Evolutionary conservation across 768 basidiomycete genomes (phyloP).

Genomic region (Tephrocybe sp.): DNA sequence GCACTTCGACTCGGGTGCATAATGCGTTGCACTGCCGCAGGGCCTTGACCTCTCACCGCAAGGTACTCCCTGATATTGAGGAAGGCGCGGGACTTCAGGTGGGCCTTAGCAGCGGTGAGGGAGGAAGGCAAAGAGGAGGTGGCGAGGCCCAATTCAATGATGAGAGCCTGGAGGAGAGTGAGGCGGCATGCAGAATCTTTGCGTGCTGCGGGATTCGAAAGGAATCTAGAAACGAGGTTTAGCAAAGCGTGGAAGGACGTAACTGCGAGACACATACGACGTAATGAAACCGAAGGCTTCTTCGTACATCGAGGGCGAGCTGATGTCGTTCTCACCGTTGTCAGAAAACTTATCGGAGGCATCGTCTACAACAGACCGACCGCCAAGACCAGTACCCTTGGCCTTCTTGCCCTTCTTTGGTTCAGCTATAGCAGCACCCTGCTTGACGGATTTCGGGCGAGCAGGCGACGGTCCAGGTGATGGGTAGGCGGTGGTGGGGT

Average conservation of each 20-base stretch:
- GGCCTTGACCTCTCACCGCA: slow-evolving; percentile 61
- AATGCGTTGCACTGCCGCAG: slow-evolving; percentile 55
- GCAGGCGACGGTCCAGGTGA: slow-evolving; percentile 9
- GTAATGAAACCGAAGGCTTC: slow-evolving; percentile 63
- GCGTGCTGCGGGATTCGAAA: slow-evolving; percentile 47
- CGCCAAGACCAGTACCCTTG: slow-evolving; percentile 26
- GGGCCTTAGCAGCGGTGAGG: slow-evolving; percentile 64
- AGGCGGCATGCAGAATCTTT: slow-evolving; percentile 48
- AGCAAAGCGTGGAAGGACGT: neutral
- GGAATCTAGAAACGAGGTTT: slow-evolving; percentile 37
- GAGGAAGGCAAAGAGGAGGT: slow-evolving; percentile 54
- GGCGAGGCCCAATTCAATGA: slow-evolving; percentile 73
- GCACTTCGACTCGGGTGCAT: slow-evolving; percentile 64
- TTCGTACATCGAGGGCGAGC: slow-evolving; percentile 44
- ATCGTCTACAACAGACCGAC: slow-evolving; percentile 51
- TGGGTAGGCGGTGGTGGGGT: slow-evolving; percentile 10
- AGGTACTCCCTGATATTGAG: slow-evolving; percentile 76
- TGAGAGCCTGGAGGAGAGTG: slow-evolving; percentile 67
- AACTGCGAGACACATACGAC: slow-evolving; percentile 44
- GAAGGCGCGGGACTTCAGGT: slow-evolving; percentile 66
- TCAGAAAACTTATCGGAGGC: slow-evolving; percentile 45
- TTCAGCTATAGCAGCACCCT: neutral
- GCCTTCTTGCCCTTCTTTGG: slow-evolving; percentile 4
- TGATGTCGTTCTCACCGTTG: slow-evolving; percentile 25
- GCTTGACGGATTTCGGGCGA: neutral